phyloP scores from a whole-genome alignment of 1,284 basidiomycete genomes.

The Paramarasmius palmivorus region DNA sequence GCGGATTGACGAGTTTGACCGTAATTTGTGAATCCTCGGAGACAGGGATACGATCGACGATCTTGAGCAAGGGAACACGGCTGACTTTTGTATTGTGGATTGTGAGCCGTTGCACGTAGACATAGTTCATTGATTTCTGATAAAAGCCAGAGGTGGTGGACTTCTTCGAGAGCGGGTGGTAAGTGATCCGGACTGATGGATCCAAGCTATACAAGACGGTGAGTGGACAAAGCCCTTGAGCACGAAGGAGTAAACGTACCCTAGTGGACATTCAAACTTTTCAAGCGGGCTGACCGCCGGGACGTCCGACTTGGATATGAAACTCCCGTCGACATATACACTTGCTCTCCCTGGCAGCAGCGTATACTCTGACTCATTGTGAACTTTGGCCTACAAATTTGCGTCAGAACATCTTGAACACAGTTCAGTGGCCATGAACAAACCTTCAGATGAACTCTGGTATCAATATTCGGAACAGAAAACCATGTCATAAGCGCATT shows the following conservation, averaged over 20 bases:
- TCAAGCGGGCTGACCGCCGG: slow-evolving; percentile 34
- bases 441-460: slow-evolving; percentile 33
- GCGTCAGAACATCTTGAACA: slow-evolving; percentile 7
- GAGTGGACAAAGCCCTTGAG: neutral
- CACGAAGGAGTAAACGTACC: slow-evolving; percentile 6
- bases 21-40: slow-evolving; percentile 31
- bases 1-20: slow-evolving; percentile 25
- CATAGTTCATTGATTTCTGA: slow-evolving; percentile 18
- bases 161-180: slow-evolving; percentile 28
- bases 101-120: slow-evolving; percentile 30
- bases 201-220: slow-evolving; percentile 17
- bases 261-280: slow-evolving; percentile 14
- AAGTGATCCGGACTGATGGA: slow-evolving; percentile 23
- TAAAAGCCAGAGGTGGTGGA: slow-evolving; percentile 21
- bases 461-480: slow-evolving; percentile 29
- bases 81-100: slow-evolving; percentile 32
- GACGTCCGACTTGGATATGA: slow-evolving; percentile 32
- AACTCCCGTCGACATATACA: slow-evolving; percentile 41
- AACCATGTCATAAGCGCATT: slow-evolving; percentile 33
- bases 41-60: slow-evolving; percentile 35
- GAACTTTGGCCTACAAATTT: slow-evolving; percentile 32
- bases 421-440: slow-evolving; percentile 1
- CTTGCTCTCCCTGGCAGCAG: slow-evolving; percentile 32
- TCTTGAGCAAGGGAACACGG: slow-evolving; percentile 25
- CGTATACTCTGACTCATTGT: slow-evolving; percentile 37